These are phyloP conservation scores for Serendipita sp. DNA, from an alignment of 768 basidiomycete species.

Conservation along the genomic window DNA sequence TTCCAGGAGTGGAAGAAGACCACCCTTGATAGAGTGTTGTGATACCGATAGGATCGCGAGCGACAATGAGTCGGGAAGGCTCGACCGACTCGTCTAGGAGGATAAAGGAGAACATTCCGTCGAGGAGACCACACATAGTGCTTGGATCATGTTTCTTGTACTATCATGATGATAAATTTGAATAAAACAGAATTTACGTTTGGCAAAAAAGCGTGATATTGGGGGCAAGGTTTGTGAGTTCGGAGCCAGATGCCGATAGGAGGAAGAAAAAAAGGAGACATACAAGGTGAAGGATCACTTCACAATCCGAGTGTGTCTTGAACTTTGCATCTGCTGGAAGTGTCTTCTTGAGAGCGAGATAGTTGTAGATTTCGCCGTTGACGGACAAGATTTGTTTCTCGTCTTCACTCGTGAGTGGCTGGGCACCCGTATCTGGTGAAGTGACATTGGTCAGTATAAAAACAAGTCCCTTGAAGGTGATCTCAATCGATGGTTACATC, in stretches of 20 bases:
- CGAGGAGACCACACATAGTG: conserved; percentile 54
- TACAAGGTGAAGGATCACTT: conserved; percentile 88
- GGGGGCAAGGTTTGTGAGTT: background rate
- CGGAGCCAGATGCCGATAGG: background rate
- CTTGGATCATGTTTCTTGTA: conserved; percentile 68
- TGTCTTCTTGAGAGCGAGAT: conserved; percentile 55
- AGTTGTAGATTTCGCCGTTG: conserved; percentile 99
- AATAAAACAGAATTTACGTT: background rate
- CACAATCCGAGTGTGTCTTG: conserved; percentile 97
- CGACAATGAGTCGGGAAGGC: conserved; percentile 83
- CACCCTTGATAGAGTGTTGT: conserved; percentile 98
- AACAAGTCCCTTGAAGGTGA: background rate
- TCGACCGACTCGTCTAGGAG: conserved; percentile 83
- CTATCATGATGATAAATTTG: conserved; percentile 24
- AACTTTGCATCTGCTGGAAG: conserved; percentile 56
- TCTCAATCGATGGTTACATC: background rate
- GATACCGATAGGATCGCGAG: conserved; percentile 92
- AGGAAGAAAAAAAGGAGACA: conserved; percentile 12
- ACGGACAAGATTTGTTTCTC: conserved; percentile 73
- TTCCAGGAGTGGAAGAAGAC: conserved; percentile 65
- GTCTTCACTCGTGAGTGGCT: conserved; percentile 79
- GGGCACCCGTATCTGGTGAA: conserved; percentile 80
- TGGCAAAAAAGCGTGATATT: background rate
- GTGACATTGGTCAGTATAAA: background rate
- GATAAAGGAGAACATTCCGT: conserved; percentile 99